A percentile compares a stretch with the other conserved stretches of the same genome.
These are phyloP conservation scores for Licmophora abbreviata DNA, from an alignment of 108 stramenopile genomes.

Conservation along the genomic window DNA sequence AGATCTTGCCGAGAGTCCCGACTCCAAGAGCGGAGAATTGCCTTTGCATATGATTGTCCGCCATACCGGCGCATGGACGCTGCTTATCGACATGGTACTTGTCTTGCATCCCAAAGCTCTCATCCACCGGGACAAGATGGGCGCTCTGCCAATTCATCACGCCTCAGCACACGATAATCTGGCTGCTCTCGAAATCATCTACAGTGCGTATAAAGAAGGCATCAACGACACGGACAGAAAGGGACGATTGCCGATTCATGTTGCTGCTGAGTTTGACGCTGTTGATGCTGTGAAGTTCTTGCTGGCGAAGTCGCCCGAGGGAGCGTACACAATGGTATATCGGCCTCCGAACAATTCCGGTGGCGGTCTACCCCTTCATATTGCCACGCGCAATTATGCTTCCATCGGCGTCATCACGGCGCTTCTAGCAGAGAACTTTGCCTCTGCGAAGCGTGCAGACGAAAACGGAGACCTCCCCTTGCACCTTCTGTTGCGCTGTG, in stretches of 20 bases:
- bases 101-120: constrained; percentile 82
- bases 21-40: constrained; percentile 63
- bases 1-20: constrained; percentile 69
- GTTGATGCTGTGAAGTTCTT: constrained; percentile 82
- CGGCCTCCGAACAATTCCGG: constrained; percentile 61
- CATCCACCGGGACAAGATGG: constrained; percentile 77
- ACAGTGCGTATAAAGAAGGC: constrained; percentile 84
- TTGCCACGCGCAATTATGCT: constrained; percentile 77
- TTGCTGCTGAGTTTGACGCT: constrained; percentile 79
- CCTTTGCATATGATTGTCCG: constrained; percentile 81
- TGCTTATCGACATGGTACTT: constrained; percentile 82
- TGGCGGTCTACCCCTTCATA: constrained; percentile 73
- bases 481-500: constrained; percentile 79
- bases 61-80: constrained; percentile 68
- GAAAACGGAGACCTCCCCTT: constrained; percentile 84
- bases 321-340: constrained; percentile 75
- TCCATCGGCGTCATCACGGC: constrained; percentile 84
- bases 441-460: constrained; percentile 71
- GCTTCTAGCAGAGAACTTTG: constrained; percentile 70
- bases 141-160: constrained; percentile 85
- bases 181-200: constrained; percentile 77
- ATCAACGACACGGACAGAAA: constrained; percentile 70
- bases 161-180: constrained; percentile 75
- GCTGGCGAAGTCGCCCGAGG: constrained; percentile 64
- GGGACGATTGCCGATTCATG: constrained; percentile 80